Evolutionary conservation across 306 rosid genomes (phyloP).

Genomic region (Benincasa hispida): DNA sequence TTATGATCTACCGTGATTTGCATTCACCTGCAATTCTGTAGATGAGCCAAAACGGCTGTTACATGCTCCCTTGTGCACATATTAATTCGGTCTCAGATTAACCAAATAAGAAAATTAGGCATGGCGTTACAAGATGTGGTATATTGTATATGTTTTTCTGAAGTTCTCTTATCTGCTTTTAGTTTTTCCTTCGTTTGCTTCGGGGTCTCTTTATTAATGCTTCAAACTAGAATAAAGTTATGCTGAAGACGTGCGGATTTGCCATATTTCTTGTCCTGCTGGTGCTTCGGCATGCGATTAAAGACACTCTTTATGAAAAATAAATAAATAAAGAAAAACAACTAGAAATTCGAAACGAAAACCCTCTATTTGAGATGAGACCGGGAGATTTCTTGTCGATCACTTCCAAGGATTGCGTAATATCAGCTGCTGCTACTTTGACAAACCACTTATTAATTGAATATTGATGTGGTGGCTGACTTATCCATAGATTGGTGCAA

Average conservation of each 20-base stretch:
- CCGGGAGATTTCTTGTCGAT: background rate
- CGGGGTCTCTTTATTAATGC: background rate
- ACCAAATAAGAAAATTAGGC: background rate
- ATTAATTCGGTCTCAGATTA: background rate
- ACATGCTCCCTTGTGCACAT: background rate
- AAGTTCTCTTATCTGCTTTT: background rate
- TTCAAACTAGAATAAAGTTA: background rate
- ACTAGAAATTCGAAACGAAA: background rate
- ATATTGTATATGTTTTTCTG: background rate
- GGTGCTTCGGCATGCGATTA: background rate
- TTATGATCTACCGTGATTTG: background rate
- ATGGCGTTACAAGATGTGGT: background rate
- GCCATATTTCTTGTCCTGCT: background rate
- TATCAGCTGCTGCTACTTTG: conserved; percentile 4
- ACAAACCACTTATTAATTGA: background rate
- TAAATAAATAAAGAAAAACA: background rate
- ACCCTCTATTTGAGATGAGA: background rate
- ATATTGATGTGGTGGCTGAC: background rate
- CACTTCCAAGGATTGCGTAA: background rate
- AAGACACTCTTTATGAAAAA: background rate
- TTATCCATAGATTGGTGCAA: background rate
- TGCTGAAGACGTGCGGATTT: background rate
- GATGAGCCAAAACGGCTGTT: background rate
- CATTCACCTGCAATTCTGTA: background rate
- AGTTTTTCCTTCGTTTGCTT: background rate